Evolutionary conservation across 1,284 basidiomycete species (phyloP), one percentile per base, ranked within the genome.

Genomic region (Singerocomus inundabilis): DNA sequence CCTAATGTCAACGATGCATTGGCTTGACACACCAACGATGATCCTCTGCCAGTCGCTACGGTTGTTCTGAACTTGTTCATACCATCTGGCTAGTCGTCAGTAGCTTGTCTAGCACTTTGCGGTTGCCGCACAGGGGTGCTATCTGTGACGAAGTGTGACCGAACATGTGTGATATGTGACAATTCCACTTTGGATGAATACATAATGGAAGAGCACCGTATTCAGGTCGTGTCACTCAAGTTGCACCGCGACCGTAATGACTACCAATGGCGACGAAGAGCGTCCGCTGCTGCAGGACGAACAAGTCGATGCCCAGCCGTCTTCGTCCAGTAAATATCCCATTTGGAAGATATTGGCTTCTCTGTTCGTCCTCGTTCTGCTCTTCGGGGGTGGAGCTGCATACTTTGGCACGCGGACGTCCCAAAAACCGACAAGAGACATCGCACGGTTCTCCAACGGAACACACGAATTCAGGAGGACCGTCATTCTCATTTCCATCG

Each of bases 401-500:
- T 57, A 63, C 40, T 46, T 57, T 21, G 38, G 45, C 10, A 26
- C 30, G 2, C 31, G 18, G n/a, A 13, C 55, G 11, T 25, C 41
- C 21, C 44, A 46, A 6, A 49, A 41, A 6, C 52, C 49, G 13
- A 42, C 43, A 3, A 49, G 49, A 18, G 33, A 48, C 16, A 11
- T 47, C 1, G 15, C 28, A 9, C 44, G 51, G 25, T 49, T 67
- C 47, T 83, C 80, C 11, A 88, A 93, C 60, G 87, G 88, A 44
- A 93, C 88, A 1, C 84, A 90, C 58, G 74, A 81, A 30, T 91
- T 87, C 70, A 84, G 78, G 70, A 77, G 82, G 57, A 94, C 90
- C 0, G 88, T 93, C 13, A 65, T 95, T 21, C 78, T 95, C 43
- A 82, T 95, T 21, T 93, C 91, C 29, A 89, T 95, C 36, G 92